Percentiles rank a stretch among this genome's conserved stretches.
Evolutionary conservation across 2,329 filamentous ascomycete genomes (phyloP).

Genomic region (Pestalotiopsis sp.): DNA sequence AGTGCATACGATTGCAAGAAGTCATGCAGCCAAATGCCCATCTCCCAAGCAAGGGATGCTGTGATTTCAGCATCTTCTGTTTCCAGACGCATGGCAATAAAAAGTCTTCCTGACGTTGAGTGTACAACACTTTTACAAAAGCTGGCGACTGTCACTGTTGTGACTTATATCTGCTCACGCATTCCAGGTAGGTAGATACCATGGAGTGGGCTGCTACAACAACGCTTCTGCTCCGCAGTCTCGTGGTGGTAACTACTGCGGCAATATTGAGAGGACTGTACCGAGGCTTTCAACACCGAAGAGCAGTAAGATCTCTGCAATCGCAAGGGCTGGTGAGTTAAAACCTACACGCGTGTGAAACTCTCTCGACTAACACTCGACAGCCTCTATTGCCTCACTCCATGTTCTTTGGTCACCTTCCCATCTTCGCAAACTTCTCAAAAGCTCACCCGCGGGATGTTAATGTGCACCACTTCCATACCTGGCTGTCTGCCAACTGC

Average conservation of each 20-base stretch:
- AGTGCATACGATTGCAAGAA: too few relatives aligned
- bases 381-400: constrained; percentile 31
- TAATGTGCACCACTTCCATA: constrained; percentile 26
- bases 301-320: background rate
- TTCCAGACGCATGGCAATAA: too few relatives aligned
- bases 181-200: background rate
- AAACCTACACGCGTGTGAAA: background rate
- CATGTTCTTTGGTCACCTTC: constrained; percentile 25
- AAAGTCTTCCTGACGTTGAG: too few relatives aligned
- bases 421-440: constrained; percentile 24
- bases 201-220: background rate
- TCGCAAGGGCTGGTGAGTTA: background rate
- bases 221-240: background rate
- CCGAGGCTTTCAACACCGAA: background rate
- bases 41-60: too few relatives aligned
- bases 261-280: background rate
- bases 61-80: too few relatives aligned
- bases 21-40: too few relatives aligned
- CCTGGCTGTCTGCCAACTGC: constrained; percentile 25
- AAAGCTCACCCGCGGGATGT: constrained; percentile 24
- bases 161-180: background rate
- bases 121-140: background rate
- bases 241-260: background rate
- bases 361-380: background rate
- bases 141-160: background rate